Conservation (phyloP, 78 protist genomes). For the Dictyostelium purpureum region DNA sequence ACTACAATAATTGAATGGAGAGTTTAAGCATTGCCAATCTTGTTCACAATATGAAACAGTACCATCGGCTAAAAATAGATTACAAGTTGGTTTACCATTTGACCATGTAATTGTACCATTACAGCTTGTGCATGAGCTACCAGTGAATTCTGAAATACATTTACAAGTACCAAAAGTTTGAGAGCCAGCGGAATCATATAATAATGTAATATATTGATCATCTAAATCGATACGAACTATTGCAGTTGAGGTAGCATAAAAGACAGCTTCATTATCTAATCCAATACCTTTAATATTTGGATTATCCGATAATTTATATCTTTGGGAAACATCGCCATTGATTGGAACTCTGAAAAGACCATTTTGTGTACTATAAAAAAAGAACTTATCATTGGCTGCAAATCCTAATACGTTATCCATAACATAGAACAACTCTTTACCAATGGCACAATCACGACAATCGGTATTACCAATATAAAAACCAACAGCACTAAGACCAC, state of each 20-base stretch:
- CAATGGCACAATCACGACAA: background rate
- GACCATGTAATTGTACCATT: background rate
- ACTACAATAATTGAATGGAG: background rate
- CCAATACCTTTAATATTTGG: background rate
- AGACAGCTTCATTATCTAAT: background rate
- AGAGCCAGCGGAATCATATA: background rate
- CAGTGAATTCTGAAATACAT: background rate
- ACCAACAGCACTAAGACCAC: background rate
- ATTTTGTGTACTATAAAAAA: background rate
- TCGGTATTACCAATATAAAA: background rate
- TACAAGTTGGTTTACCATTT: background rate
- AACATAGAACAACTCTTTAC: background rate
- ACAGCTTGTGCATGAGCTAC: background rate
- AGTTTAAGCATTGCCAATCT: background rate
- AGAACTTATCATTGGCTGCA: background rate
- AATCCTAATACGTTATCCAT: background rate
- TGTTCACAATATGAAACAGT: background rate
- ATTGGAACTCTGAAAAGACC: constrained; percentile 1
- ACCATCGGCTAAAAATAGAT: background rate
- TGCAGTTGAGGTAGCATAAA: background rate
- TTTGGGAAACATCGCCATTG: background rate
- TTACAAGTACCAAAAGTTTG: background rate
- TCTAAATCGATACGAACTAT: background rate
- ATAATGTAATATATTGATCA: background rate
- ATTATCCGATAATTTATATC: background rate